These are phyloP conservation scores for Phytophthora palmivora DNA, from an alignment of 352 stramenopile species.

Conservation along the genomic window DNA sequence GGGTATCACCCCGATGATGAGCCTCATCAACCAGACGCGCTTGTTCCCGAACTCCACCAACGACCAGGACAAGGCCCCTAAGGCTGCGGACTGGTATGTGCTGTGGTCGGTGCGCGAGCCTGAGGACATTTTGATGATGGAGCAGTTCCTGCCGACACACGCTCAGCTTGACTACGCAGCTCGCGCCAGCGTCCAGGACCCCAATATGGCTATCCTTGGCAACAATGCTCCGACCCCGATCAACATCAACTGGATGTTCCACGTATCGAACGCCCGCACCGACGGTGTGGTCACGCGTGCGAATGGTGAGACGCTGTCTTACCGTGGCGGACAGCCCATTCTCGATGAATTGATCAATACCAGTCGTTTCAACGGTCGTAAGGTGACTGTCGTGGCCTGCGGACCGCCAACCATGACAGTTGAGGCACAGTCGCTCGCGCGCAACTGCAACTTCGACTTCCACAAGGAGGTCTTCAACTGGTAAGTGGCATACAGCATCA, in stretches of 20 bases:
- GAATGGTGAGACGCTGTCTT: conserved; percentile 66
- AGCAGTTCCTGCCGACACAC: conserved; percentile 69
- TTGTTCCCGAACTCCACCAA: conserved; percentile 33
- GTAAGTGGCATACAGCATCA: conserved; percentile 41
- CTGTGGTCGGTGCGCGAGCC: conserved; percentile 69
- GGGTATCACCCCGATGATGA: conserved; percentile 83
- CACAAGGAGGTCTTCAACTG: conserved; percentile 88
- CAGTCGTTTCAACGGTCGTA: conserved; percentile 61
- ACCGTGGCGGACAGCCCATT: conserved; percentile 58
- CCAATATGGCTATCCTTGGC: conserved; percentile 45
- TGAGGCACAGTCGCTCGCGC: conserved; percentile 70
- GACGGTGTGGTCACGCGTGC: conserved; percentile 53
- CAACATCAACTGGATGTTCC: conserved; percentile 67
- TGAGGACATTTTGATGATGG: conserved; percentile 77
- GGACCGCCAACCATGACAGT: conserved; percentile 76
- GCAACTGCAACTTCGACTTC: conserved; percentile 76
- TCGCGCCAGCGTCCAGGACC: conserved; percentile 51
- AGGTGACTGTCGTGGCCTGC: conserved; percentile 77
- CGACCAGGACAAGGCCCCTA: conserved; percentile 30
- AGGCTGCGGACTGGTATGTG: conserved; percentile 57
- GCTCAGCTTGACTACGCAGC: conserved; percentile 47
- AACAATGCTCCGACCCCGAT: conserved; percentile 28
- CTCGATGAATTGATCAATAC: conserved; percentile 79
- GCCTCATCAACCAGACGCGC: conserved; percentile 72
- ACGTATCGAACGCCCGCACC: conserved; percentile 61